phyloP scores from a whole-genome alignment of 768 basidiomycete genomes.

The Amanita pallidorosea region DNA sequence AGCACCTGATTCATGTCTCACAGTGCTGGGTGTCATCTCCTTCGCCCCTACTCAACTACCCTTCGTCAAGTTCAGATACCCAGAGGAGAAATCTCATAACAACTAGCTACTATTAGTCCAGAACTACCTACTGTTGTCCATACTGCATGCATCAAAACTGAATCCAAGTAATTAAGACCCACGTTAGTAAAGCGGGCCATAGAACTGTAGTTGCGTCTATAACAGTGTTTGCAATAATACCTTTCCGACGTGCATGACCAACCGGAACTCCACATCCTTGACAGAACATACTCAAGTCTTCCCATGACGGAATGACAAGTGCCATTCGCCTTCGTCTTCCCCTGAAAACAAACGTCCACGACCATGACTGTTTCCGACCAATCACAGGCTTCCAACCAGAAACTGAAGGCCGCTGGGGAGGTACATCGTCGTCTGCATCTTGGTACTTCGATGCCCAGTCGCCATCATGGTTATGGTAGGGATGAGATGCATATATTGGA shows the following conservation, averaged over 20 bases:
- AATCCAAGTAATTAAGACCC: constrained; percentile 8
- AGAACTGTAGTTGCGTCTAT: constrained; percentile 16
- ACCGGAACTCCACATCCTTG: constrained; percentile 9
- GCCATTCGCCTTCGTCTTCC: constrained; percentile 47
- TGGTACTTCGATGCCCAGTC: constrained; percentile 23
- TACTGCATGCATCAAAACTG: not conserved
- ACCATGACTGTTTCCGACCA: constrained; percentile 19
- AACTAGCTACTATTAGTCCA: not conserved
- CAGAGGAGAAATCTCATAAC: constrained; percentile 1
- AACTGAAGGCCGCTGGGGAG: constrained; percentile 14
- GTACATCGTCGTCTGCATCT: constrained; percentile 12
- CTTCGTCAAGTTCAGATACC: not conserved
- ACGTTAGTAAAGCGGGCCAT: constrained; percentile 7
- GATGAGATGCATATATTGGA: constrained; percentile 32
- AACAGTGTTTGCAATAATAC: constrained; percentile 22
- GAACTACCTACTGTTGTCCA: not conserved
- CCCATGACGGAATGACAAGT: constrained; percentile 29
- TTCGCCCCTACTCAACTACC: constrained; percentile 4
- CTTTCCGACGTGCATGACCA: constrained; percentile 13
- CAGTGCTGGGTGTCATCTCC: not conserved
- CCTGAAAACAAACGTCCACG: constrained; percentile 43
- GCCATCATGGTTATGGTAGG: constrained; percentile 16
- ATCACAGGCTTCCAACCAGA: constrained; percentile 9
- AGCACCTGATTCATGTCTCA: not conserved
- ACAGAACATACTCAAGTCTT: constrained; percentile 8